Evolutionary conservation across 1,139 yeast species (phyloP).

Genomic region (Candida tunisiensis): DNA sequence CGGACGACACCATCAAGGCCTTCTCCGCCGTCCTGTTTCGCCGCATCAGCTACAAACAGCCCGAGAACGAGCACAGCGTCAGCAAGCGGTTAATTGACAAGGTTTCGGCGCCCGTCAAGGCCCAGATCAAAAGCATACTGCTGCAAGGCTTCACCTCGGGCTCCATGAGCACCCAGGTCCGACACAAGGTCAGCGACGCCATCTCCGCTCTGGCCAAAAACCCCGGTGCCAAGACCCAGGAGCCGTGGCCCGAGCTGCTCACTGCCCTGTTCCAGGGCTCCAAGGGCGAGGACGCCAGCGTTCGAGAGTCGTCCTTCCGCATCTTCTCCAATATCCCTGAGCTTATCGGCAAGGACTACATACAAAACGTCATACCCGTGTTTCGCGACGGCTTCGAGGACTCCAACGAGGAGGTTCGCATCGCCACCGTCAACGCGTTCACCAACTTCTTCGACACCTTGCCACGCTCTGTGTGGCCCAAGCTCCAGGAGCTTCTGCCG

Average conservation of each 20-base stretch:
- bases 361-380: conserved; percentile 37
- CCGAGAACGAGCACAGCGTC: conserved; percentile 46
- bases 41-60: conserved; percentile 64
- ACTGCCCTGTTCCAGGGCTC: conserved; percentile 62
- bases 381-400: conserved; percentile 74
- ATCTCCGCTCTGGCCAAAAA: conserved; percentile 92
- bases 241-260: conserved; percentile 57
- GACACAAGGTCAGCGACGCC: conserved; percentile 89
- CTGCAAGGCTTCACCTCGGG: conserved; percentile 56
- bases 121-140: conserved; percentile 47
- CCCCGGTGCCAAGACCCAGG: conserved; percentile 4
- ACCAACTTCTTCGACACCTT: conserved; percentile 74
- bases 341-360: conserved; percentile 31
- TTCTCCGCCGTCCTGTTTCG: conserved; percentile 82
- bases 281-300: conserved; percentile 42
- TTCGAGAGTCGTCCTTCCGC: conserved; percentile 84
- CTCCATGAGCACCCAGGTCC: conserved; percentile 46
- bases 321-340: conserved; percentile 77
- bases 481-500: conserved; percentile 65
- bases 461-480: conserved; percentile 65
- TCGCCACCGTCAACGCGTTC: conserved; percentile 85
- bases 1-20: conserved; percentile 29
- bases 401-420: conserved; percentile 62
- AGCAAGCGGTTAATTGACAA: conserved; percentile 49
- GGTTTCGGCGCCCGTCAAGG: conserved; percentile 38